phyloP scores from a whole-genome alignment of 2,329 filamentous ascomycete species.

The Fusarium fracticaudum region DNA sequence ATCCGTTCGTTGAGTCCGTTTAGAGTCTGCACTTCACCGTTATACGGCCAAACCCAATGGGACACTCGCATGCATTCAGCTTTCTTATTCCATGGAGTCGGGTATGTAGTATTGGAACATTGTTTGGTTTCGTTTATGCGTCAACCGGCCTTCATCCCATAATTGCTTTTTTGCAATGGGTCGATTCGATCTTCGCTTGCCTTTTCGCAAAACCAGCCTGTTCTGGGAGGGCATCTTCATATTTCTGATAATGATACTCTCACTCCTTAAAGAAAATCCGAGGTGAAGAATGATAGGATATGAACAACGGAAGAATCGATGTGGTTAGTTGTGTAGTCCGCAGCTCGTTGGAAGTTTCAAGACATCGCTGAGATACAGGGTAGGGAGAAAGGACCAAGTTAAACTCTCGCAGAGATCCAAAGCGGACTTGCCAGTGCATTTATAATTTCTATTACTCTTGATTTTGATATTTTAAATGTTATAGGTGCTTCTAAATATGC shows the following conservation, averaged over 20 bases:
- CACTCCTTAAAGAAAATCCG: neutral
- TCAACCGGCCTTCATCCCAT: neutral
- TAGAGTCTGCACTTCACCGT: neutral
- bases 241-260: neutral
- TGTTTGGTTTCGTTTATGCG: neutral
- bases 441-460: neutral
- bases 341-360: neutral
- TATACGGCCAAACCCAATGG: neutral
- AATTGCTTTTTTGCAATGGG: neutral
- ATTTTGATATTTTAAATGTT: too few relatives aligned
- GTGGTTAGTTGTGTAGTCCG: too few relatives aligned
- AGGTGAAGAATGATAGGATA: neutral
- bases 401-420: neutral
- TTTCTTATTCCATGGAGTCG: neutral
- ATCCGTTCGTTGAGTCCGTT: neutral
- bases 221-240: neutral
- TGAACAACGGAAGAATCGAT: neutral
- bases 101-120: neutral
- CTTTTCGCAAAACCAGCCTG: neutral
- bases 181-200: neutral
- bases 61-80: neutral
- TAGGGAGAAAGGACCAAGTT: neutral
- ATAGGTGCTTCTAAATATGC: rapidly evolving
- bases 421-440: neutral
- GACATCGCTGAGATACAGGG: neutral